Evolutionary conservation across 495 filamentous ascomycete genomes (phyloP), one percentile per base, ranked within the genome.

Genomic region (Annulohypoxylon moriforme): DNA sequence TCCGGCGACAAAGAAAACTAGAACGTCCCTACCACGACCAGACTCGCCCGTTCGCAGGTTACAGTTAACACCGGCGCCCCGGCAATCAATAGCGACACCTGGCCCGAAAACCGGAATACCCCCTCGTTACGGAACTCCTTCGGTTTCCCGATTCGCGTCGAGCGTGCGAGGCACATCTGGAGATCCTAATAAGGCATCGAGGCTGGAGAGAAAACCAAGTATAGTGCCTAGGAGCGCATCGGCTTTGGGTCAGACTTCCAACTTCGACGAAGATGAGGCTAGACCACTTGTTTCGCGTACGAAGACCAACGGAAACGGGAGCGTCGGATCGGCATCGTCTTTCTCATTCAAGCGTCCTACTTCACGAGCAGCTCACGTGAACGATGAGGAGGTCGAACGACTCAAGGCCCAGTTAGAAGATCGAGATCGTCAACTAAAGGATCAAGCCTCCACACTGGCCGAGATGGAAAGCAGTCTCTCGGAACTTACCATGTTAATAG

Each of bases 401-500:
- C 85, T 94, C 22, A 85, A 81, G 58, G 82, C 81, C 29, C 88
- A 96, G 80, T 85, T 98, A 18, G 87, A 94, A 68, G 94, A 97
- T 55, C 90, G 93, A 22, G 93, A 99, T 74, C 86, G 85, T 68
- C 93, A 97, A 76, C 83, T 99, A 14, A 90, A 91, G 63, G 95
- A 97, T 57, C 96, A 99, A 75, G 89, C 93, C 6, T 81, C 88
- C 3, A 91, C 89, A 14, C 80, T 99, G 36, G 84, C 89, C 18
- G 96, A 99, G 64, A 96, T 96, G 93, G 93, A 96, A 77, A 87
- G 83, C 63, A 92, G 88, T 69, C 81, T 96, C 38, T 84, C 85
- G 3, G 93, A 96, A 73, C 83, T 96, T 33, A 93, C 94, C 64
- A 85, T 88, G 20, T 75, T 94, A 10, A 87, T 94, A 70, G 86